Percentiles rank a stretch among this genome's conserved stretches.
phyloP scores from a whole-genome alignment of 345 rosid species.

The Hibiscus mutabilis region DNA sequence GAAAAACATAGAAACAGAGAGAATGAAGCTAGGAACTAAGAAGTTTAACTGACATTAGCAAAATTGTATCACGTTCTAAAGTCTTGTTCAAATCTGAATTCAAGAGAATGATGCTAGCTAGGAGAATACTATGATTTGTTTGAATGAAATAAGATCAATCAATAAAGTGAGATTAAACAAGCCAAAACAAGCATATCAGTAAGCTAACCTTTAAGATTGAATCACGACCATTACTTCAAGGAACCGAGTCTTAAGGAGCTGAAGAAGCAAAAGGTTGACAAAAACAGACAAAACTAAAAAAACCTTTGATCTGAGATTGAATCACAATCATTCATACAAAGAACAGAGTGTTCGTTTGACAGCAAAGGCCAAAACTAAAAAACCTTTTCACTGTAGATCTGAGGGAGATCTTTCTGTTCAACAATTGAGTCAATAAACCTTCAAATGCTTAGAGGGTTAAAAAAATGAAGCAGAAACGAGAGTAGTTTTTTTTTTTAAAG shows the following conservation, averaged over 20 bases:
- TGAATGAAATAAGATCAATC: not conserved
- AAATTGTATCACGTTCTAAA: too few species aligned
- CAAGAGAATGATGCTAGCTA: not conserved
- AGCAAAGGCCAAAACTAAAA: too few species aligned
- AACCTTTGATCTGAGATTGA: too few species aligned
- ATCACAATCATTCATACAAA: too few species aligned
- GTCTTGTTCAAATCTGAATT: not conserved
- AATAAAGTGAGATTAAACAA: not conserved
- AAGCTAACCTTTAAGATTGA: not conserved
- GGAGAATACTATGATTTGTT: not conserved
- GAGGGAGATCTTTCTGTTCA: too few species aligned
- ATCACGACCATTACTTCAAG: not conserved
- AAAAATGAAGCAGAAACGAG: conserved; percentile 18
- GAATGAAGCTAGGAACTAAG: too few species aligned
- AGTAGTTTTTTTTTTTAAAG: not conserved
- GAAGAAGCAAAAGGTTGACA: not conserved
- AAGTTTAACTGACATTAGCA: too few species aligned
- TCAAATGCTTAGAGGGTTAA: too few species aligned
- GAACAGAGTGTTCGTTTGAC: too few species aligned
- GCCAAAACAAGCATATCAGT: not conserved
- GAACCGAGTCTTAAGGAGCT: not conserved
- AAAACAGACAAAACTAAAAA: conserved; percentile 3
- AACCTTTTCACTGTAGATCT: too few species aligned
- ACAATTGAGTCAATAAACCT: too few species aligned
- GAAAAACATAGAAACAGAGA: not conserved